Percentiles rank a stretch among this genome's conserved stretches.
Evolutionary conservation across 257 asterid species (phyloP).

Genomic region (Nicotiana knightiana): DNA sequence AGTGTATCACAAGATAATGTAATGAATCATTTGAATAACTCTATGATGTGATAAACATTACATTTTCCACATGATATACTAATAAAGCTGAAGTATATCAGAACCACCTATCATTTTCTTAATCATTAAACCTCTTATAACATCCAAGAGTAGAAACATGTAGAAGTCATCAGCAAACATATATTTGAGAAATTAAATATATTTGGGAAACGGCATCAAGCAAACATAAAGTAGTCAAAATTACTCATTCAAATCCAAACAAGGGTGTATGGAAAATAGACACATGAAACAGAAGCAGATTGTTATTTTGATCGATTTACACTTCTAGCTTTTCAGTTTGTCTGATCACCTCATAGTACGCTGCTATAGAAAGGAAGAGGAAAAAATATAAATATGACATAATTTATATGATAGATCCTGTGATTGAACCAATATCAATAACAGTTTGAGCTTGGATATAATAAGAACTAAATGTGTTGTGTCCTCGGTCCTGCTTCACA

Average conservation of each 20-base stretch:
- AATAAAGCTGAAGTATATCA: too few species aligned
- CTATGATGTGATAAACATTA: too few species aligned
- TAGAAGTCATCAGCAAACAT: too few species aligned
- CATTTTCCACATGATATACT: too few species aligned
- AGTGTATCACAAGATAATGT: too few species aligned
- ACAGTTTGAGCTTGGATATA: neutral
- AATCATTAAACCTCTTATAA: too few species aligned
- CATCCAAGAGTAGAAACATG: too few species aligned
- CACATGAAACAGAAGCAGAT: constrained; percentile 19
- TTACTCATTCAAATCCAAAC: constrained; percentile 47
- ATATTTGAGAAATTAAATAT: too few species aligned
- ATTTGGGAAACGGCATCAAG: constrained; percentile 17
- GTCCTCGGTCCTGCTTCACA: neutral
- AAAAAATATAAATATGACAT: neutral
- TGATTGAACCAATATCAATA: neutral
- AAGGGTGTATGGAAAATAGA: constrained; percentile 66
- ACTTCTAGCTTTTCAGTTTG: neutral
- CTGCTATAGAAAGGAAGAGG: neutral
- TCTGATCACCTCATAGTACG: neutral
- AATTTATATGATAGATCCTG: neutral
- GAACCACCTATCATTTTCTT: too few species aligned
- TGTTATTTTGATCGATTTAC: neutral
- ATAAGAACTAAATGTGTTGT: neutral
- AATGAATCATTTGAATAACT: too few species aligned
- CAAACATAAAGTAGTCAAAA: constrained; percentile 47